Percentiles rank a stretch among this genome's conserved stretches.
phyloP scores from a whole-genome alignment of 179 eudicot species.

The Amaranthus tricolor region DNA sequence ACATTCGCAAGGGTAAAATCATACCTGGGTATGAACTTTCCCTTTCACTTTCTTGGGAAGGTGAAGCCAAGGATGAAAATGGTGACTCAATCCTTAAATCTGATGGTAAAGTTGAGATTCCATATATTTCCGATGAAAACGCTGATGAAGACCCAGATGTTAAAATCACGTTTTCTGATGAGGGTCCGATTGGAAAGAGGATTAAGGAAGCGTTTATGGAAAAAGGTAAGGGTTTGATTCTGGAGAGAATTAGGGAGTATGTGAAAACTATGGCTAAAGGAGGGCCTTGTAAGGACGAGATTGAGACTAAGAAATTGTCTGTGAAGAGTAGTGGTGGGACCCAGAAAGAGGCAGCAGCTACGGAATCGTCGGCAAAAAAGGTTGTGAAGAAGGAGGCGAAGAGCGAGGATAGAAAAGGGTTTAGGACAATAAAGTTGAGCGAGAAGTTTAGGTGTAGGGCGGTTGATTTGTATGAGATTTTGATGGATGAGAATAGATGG shows the following conservation, averaged over 20 bases:
- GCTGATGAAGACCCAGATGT: conserved; percentile 90
- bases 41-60: not conserved
- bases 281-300: conserved; percentile 78
- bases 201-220: conserved; percentile 60
- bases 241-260: conserved; percentile 59
- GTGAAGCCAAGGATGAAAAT: no score
- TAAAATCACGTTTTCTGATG: conserved; percentile 55
- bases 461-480: conserved; percentile 66
- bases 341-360: conserved; percentile 2
- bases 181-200: conserved; percentile 58
- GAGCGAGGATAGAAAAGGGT: conserved; percentile 71
- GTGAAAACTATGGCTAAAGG: conserved; percentile 81
- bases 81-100: conserved; percentile 18
- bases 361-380: not conserved
- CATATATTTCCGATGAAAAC: conserved; percentile 81
- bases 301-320: conserved; percentile 53
- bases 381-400: conserved; percentile 31
- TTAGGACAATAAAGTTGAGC: conserved; percentile 68
- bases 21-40: conserved; percentile 51
- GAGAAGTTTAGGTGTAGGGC: conserved; percentile 90
- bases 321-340: conserved; percentile 16
- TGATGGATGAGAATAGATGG: conserved; percentile 99
- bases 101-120: conserved; percentile 63
- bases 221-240: conserved; percentile 56
- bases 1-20: conserved; percentile 84